phyloP scores from a whole-genome alignment of 306 rosid species.

The Trifolium subterraneum region DNA sequence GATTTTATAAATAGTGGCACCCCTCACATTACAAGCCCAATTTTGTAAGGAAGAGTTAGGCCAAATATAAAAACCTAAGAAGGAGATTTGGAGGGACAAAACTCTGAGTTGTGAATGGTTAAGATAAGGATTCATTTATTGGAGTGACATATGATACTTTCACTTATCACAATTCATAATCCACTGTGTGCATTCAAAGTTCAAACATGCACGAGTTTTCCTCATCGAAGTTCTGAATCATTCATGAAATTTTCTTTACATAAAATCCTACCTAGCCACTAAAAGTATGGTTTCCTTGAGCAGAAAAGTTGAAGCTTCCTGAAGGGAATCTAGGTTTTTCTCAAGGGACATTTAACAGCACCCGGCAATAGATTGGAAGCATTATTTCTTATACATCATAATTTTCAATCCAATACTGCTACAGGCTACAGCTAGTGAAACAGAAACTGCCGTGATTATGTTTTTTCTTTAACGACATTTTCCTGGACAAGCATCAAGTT shows the following conservation, averaged over 20 bases:
- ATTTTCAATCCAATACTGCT: constrained; percentile 12
- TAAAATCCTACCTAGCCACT: not conserved
- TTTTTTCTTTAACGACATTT: constrained; percentile 1
- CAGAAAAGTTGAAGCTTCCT: not conserved
- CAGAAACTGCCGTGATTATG: constrained; percentile 28
- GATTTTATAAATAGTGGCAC: too few relatives aligned
- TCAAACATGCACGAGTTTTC: not conserved
- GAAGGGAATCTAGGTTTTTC: not conserved
- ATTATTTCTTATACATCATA: not conserved
- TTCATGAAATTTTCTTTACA: not conserved
- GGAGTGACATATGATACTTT: not conserved
- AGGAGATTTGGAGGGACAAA: too few relatives aligned
- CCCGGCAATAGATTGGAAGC: not conserved
- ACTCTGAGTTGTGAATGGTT: not conserved
- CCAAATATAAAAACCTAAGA: too few relatives aligned
- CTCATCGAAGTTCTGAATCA: not conserved
- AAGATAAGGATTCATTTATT: not conserved
- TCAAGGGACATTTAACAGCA: constrained; percentile 14
- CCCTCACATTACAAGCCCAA: too few relatives aligned
- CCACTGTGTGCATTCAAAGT: not conserved
- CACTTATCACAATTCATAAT: not conserved
- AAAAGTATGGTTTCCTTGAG: constrained; percentile 3
- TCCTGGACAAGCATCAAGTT: constrained; percentile 3
- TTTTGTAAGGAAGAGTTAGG: too few relatives aligned
- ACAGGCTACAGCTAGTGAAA: not conserved